Evolutionary conservation across 495 filamentous ascomycete genomes (phyloP).

Genomic region (Schizothecium vesticola): DNA sequence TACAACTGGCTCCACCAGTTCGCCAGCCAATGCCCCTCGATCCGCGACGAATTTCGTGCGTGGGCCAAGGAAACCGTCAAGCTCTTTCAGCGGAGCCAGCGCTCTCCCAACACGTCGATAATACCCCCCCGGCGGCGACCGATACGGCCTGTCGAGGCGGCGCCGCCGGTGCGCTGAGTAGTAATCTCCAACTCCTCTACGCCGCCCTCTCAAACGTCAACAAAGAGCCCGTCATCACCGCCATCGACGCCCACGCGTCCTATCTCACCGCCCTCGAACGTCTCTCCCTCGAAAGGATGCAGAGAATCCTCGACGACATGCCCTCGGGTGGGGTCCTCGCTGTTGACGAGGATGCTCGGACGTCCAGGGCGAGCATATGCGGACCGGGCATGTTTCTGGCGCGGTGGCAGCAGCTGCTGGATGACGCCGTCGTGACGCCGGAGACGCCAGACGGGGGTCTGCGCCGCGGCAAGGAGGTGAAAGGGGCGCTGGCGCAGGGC

Average conservation of each 20-base stretch:
- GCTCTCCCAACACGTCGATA: neutral
- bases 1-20: slow-evolving; percentile 61
- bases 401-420: slow-evolving; percentile 58
- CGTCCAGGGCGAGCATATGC: slow-evolving; percentile 23
- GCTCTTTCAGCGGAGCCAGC: slow-evolving; percentile 21
- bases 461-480: slow-evolving; percentile 48
- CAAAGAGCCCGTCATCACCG: slow-evolving; percentile 28
- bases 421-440: slow-evolving; percentile 55
- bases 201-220: slow-evolving; percentile 34
- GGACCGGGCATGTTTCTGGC: slow-evolving; percentile 61
- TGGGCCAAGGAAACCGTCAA: slow-evolving; percentile 31
- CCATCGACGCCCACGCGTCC: slow-evolving; percentile 47
- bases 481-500: slow-evolving; percentile 43
- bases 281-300: slow-evolving; percentile 46
- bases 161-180: slow-evolving; percentile 42
- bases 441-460: slow-evolving; percentile 36
- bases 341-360: neutral
- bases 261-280: slow-evolving; percentile 47
- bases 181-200: slow-evolving; percentile 42
- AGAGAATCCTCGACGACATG: slow-evolving; percentile 35
- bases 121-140: neutral
- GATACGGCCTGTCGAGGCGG: neutral
- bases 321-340: neutral
- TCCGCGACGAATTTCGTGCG: slow-evolving; percentile 44
- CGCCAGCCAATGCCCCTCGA: slow-evolving; percentile 54